phyloP scores from a whole-genome alignment of 371 early-diverging fungal genomes.

The Modicella reniformis region DNA sequence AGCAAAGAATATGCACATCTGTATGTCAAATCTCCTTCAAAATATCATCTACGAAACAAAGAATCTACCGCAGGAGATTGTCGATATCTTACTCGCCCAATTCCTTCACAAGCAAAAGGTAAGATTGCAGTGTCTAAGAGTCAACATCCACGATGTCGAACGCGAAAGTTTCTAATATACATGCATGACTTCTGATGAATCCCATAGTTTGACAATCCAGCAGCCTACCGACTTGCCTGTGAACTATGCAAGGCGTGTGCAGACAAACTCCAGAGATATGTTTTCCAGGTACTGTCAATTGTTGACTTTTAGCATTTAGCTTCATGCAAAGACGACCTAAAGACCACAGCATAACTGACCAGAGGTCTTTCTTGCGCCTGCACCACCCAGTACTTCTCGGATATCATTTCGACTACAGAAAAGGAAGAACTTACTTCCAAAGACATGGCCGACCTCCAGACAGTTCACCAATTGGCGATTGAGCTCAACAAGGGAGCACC shows the following conservation, averaged over 20 bases:
- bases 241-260: conserved; percentile 81
- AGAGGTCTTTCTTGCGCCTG: background rate
- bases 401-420: conserved; percentile 56
- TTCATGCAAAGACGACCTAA: background rate
- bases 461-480: conserved; percentile 81
- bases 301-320: background rate
- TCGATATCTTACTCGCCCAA: conserved; percentile 83
- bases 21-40: conserved; percentile 84
- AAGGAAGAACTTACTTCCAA: conserved; percentile 56
- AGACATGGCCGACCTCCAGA: conserved; percentile 72
- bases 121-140: background rate
- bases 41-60: conserved; percentile 83
- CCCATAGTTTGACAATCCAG: conserved; percentile 70
- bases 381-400: conserved; percentile 71
- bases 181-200: background rate
- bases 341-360: background rate
- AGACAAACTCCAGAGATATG: conserved; percentile 87
- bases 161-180: background rate
- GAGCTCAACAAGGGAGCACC: conserved; percentile 82
- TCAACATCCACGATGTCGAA: background rate
- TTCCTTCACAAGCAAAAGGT: conserved; percentile 76
- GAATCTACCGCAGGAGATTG: conserved; percentile 75
- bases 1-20: conserved; percentile 79
- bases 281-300: conserved; percentile 73
- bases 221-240: conserved; percentile 82